Evolutionary conservation across 2,329 filamentous ascomycete species (phyloP), one percentile per base, ranked within the genome.

Genomic region (Penicillium occitanis): DNA sequence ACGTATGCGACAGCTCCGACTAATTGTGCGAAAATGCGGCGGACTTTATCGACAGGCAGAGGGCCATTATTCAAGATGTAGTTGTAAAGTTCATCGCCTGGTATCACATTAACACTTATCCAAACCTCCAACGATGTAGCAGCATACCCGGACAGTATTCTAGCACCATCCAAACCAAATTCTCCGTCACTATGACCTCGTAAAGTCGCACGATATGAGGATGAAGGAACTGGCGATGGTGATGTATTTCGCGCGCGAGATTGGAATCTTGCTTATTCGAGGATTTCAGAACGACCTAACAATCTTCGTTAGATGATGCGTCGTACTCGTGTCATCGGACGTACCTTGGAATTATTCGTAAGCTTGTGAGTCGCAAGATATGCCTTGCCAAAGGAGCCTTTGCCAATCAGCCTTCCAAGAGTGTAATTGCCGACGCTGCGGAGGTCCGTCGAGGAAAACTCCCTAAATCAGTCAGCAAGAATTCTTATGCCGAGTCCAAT

Each of bases 341-440:
- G 48, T 74, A 94, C 93, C 88, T 97, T 98, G 76, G 93, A 97
- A 74, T 93, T 94, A 88, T 97, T 97, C 74, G 92, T 98, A 78
- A 99, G 92, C 79, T 97, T 98, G 80, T 99, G 95, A 55, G 90
- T 88, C 66, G 94, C 95, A 67, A 99, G 85, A 79, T 99, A 99
- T 74, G 99, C 95, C 81, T 97, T 98, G 73, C 95, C 95, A 80
- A 99, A 99, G 69, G 93, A 97, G 66, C 95, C 95, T 77, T 98
- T 99, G 71, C 95, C 95, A 76, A 99, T 97, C 66, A 99, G 84
- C 67, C 89, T 89, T 55, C 95, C 95, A 66, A 99, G 86, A 42
- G 89, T 90, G 79, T 99, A 99, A 82, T 97, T 98, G 72, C 95
- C 95, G 68, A 99, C 95, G 64, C 90, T 92, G 74, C 91, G 90